Evolutionary conservation across 805 yeast species (phyloP).

Genomic region (Metschnikowia reukaufii): DNA sequence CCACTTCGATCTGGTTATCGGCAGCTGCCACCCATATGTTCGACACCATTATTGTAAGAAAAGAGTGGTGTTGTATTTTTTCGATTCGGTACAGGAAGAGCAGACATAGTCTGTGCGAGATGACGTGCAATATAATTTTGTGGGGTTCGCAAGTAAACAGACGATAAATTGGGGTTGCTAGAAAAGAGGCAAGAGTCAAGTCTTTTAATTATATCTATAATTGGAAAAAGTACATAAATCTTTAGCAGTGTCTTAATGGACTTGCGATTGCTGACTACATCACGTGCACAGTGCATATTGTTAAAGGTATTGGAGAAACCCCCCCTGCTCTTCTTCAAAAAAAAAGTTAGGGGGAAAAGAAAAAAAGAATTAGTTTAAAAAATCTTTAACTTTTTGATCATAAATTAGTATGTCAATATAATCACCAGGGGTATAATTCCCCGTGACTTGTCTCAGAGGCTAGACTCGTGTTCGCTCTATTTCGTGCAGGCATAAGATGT

Average conservation of each 20-base stretch:
- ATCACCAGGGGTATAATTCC: too few species aligned
- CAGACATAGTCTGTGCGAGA: slow-evolving; percentile 7
- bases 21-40: slow-evolving; percentile 97
- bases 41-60: slow-evolving; percentile 32
- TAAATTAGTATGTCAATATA: too few species aligned
- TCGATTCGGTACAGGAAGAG: slow-evolving; percentile 9
- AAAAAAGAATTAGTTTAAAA: too few species aligned
- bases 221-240: too few species aligned
- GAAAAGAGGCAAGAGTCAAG: too few species aligned
- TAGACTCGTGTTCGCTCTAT: background rate
- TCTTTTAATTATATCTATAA: too few species aligned
- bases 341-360: too few species aligned
- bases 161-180: too few species aligned
- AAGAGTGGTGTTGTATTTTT: background rate
- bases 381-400: too few species aligned
- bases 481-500: background rate
- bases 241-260: too few species aligned
- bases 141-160: too few species aligned
- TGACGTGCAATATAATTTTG: background rate
- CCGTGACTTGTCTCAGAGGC: background rate
- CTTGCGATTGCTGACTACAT: background rate
- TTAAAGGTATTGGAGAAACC: background rate
- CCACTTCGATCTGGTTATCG: slow-evolving; percentile 66
- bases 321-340: too few species aligned
- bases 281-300: background rate